Base-by-base conservation (phyloP, 805 yeast genomes). In the Myxozyma lipomycoides region DNA sequence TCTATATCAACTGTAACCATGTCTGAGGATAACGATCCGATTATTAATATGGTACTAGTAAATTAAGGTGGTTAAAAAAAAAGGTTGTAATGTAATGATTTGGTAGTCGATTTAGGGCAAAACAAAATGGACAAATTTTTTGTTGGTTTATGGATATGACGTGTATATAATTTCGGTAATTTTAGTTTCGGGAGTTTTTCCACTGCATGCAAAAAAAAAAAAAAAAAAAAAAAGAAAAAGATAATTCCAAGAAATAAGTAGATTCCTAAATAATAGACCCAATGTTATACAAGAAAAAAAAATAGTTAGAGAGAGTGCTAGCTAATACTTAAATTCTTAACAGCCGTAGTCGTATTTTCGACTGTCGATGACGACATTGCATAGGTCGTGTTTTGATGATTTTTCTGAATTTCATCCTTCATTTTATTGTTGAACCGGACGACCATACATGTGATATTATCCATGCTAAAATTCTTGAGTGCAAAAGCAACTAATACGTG, bases 401-500 rank as follows among this genome's bases (percentile, higher is more conserved):
- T 45, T 19, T 18, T 30, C 12, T 52, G 40, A 15, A 56, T 46
- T 26, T 42, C 34, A 7, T 52, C 57, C 18, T 18, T 22, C 59
- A 55, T 55, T 6, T 38, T 44, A 12, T 41, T 25, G 39, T 45
- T 46, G 40, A 55, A 51, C 18, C 59, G 46, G 3, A 90, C 83
- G 18, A 93, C 90, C 96, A 91, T 87, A 17, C 85, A 95, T 0
- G 98, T 91, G 36, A 91, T 79, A 65, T 91, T 91, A 67, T 91
- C 98, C 2, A 95, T 85, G 21, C 95, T 84, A 38, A 84, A 79
- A 56, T 82, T 77, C 46, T 80, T 79, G 66, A 91, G 73, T 0
- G 98, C 98, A 59, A 49, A 49, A 19, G 45, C 41, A n/a, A 61
- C 54, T 37, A 61, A 44, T 17, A 43, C 37, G 40, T 43, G 24